These are phyloP conservation scores for Rhynchosporium secalis DNA, from an alignment of 2,329 filamentous ascomycete species.

Conservation along the genomic window DNA sequence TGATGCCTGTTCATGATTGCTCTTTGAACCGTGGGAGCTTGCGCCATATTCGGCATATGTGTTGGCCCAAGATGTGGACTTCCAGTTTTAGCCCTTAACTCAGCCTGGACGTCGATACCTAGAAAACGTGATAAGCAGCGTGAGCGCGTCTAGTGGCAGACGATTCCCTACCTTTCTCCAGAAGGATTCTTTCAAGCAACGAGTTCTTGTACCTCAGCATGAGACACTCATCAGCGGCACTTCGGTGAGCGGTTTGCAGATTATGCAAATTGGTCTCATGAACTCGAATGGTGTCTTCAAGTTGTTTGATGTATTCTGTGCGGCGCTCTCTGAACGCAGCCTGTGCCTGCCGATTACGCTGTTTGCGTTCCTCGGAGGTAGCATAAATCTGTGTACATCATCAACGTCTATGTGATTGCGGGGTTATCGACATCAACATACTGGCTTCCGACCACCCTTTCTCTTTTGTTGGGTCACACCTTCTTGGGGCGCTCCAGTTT, in stretches of 20 bases:
- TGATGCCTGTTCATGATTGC: slow-evolving; percentile 77
- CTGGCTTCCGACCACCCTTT: slow-evolving; percentile 96
- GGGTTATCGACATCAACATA: slow-evolving; percentile 50
- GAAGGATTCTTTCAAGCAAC: slow-evolving; percentile 86
- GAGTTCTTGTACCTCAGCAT: slow-evolving; percentile 99
- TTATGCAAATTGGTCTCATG: slow-evolving; percentile 93
- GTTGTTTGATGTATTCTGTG: slow-evolving; percentile 98
- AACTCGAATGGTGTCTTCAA: slow-evolving; percentile 95
- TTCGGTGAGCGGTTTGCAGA: slow-evolving; percentile 90
- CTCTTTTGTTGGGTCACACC: slow-evolving; percentile 74
- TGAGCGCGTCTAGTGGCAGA: not conserved
- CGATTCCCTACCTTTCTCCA: slow-evolving; percentile 77
- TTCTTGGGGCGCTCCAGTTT: slow-evolving; percentile 45
- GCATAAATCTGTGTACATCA: slow-evolving; percentile 77
- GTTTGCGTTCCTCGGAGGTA: slow-evolving; percentile 97
- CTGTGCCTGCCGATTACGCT: slow-evolving; percentile 94
- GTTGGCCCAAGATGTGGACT: slow-evolving; percentile 77
- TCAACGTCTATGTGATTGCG: slow-evolving; percentile 26
- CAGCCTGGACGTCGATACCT: slow-evolving; percentile 97
- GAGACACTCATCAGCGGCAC: slow-evolving; percentile 91
- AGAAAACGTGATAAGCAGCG: slow-evolving; percentile 21
- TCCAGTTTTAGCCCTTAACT: slow-evolving; percentile 88
- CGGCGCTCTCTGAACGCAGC: slow-evolving; percentile 95
- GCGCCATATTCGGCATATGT: slow-evolving; percentile 65
- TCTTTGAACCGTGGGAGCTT: slow-evolving; percentile 75